Conservation (phyloP, 2,329 filamentous ascomycete genomes). For the Thielaviopsis ethacetica region DNA sequence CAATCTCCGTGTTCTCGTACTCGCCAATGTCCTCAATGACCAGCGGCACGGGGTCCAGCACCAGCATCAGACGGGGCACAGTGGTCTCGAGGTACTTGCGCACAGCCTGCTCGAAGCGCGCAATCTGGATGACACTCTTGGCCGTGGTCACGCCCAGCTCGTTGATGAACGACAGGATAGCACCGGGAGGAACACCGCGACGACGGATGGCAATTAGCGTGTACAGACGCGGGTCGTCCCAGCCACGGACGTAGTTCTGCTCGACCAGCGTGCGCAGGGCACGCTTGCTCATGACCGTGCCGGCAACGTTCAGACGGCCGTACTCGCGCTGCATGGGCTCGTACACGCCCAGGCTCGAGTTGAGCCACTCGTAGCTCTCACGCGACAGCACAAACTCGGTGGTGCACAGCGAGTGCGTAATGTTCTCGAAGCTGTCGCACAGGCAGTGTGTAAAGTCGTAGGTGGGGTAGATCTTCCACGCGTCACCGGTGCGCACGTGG, state of each 20-base stretch:
- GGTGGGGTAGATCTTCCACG: conserved; percentile 89
- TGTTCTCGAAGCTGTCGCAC: conserved; percentile 80
- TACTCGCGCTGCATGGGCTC: conserved; percentile 90
- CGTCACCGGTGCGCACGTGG: conserved; percentile 63
- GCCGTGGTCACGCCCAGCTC: conserved; percentile 82
- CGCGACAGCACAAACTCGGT: conserved; percentile 78
- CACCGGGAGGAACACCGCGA: conserved; percentile 73
- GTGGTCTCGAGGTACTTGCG: conserved; percentile 75
- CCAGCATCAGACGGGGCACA: conserved; percentile 76
- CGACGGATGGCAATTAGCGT: conserved; percentile 72
- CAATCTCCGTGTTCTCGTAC: conserved; percentile 42
- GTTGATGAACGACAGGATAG: conserved; percentile 76
- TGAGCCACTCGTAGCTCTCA: conserved; percentile 81
- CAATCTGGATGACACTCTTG: conserved; percentile 60
- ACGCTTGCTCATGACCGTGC: conserved; percentile 77
- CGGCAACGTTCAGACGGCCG: conserved; percentile 48
- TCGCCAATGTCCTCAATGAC: conserved; percentile 65
- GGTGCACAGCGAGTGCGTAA: conserved; percentile 85
- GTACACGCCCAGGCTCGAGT: conserved; percentile 67
- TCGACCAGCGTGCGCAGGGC: conserved; percentile 67
- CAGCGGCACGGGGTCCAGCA: conserved; percentile 72
- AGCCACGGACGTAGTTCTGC: conserved; percentile 62
- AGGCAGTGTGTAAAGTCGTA: conserved; percentile 88
- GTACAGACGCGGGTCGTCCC: conserved; percentile 84
- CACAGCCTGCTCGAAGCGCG: conserved; percentile 72